These are phyloP conservation scores for Neophaeococcomyces aloes DNA, from an alignment of 2,329 filamentous ascomycete species.

Conservation along the genomic window DNA sequence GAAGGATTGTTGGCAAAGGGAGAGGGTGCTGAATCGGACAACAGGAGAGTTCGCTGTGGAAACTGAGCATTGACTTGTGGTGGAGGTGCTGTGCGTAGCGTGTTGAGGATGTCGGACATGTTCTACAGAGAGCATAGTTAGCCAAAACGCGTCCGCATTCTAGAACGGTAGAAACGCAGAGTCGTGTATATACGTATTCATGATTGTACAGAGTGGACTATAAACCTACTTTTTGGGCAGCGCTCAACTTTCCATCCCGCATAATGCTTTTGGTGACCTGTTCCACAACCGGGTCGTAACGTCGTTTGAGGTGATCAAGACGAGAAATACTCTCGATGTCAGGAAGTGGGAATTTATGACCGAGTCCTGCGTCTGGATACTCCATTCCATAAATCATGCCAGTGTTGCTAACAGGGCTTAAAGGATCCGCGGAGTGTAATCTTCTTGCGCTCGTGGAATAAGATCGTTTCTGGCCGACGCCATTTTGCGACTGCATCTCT, in stretches of 20 bases:
- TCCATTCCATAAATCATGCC: conserved; percentile 19
- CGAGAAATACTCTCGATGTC: conserved; percentile 48
- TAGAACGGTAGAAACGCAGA: background rate
- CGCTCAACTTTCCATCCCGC: conserved; percentile 78
- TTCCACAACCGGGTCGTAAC: conserved; percentile 74
- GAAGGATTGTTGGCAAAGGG: conserved; percentile 48
- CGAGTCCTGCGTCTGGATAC: conserved; percentile 30
- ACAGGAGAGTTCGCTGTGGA: conserved; percentile 26
- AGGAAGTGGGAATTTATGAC: conserved; percentile 72
- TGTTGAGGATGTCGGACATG: conserved; percentile 69
- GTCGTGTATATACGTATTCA: background rate
- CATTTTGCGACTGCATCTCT: conserved; percentile 37
- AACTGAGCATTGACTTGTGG: conserved; percentile 62
- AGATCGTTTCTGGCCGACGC: conserved; percentile 37
- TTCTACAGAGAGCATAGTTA: conserved; percentile 44
- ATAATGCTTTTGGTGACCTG: conserved; percentile 89
- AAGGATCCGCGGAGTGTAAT: conserved; percentile 23
- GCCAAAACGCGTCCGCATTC: background rate
- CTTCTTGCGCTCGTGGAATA: conserved; percentile 48
- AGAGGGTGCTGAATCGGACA: conserved; percentile 8
- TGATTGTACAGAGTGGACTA: background rate
- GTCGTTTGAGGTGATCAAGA: conserved; percentile 57
- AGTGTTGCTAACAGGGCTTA: conserved; percentile 4
- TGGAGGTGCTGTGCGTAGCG: conserved; percentile 72
- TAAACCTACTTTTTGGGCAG: conserved; percentile 66